phyloP scores from a whole-genome alignment of 208 protist species.

The Porcisia deanei region DNA sequence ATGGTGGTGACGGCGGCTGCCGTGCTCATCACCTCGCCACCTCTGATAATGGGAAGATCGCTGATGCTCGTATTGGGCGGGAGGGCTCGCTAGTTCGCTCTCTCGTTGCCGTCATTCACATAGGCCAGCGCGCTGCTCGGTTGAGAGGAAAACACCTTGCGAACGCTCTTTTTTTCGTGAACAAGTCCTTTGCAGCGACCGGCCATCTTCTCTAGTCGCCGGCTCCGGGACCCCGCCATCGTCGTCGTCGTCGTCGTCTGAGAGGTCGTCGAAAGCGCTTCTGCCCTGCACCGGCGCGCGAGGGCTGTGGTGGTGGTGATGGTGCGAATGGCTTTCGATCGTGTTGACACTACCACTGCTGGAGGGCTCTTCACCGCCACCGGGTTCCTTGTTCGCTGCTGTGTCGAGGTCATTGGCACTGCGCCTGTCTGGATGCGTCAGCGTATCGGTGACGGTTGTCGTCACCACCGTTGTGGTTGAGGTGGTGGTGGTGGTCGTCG shows the following conservation, averaged over 20 bases:
- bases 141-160: background rate
- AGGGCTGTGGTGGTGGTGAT: background rate
- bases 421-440: background rate
- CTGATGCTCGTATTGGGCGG: conserved; percentile 8
- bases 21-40: background rate
- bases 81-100: background rate
- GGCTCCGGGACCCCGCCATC: background rate
- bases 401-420: background rate
- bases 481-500: background rate
- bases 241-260: conserved; percentile 12
- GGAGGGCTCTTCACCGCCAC: background rate
- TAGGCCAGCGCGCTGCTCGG: background rate
- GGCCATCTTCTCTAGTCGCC: background rate
- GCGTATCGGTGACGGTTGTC: conserved; percentile 4
- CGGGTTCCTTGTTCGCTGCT: background rate
- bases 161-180: background rate
- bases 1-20: background rate
- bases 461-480: too few relatives aligned
- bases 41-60: background rate
- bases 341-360: background rate
- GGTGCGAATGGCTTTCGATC: background rate
- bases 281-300: background rate
- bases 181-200: background rate
- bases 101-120: background rate
- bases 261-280: conserved; percentile 19